Percentiles rank a stretch among this genome's conserved stretches.
Evolutionary conservation across 78 protist species (phyloP).

Genomic region (Guillardia theta): DNA sequence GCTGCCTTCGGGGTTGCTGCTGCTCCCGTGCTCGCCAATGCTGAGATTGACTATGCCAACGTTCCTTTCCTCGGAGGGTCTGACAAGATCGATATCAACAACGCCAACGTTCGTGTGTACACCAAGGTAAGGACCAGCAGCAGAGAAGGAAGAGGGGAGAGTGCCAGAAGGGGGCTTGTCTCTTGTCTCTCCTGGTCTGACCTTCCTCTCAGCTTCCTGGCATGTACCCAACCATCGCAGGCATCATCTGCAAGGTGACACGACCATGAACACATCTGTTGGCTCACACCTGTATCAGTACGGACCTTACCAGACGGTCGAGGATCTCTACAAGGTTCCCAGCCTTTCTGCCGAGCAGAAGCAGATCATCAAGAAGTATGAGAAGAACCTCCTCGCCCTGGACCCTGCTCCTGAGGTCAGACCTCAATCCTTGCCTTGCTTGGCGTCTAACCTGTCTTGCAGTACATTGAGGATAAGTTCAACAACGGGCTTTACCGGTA

Average conservation of each 20-base stretch:
- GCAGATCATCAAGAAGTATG: constrained; percentile 38
- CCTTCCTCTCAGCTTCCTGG: too few relatives aligned
- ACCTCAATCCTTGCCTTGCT: background rate
- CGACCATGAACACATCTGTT: background rate
- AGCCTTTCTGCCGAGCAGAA: background rate
- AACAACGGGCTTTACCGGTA: constrained; percentile 55
- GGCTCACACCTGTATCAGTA: background rate
- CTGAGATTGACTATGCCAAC: constrained; percentile 30
- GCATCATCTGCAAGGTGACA: background rate
- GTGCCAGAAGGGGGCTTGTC: too few relatives aligned
- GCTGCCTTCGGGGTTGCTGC: background rate
- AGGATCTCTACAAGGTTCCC: background rate
- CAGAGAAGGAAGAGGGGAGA: too few relatives aligned
- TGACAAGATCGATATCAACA: constrained; percentile 31
- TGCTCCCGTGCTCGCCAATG: background rate
- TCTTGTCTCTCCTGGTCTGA: too few relatives aligned
- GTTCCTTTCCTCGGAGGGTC: constrained; percentile 39
- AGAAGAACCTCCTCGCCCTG: background rate
- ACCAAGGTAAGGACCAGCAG: too few relatives aligned
- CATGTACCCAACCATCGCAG: constrained; percentile 49
- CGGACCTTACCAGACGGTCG: background rate
- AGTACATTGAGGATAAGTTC: background rate
- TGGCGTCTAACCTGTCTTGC: background rate
- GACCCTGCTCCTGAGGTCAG: constrained; percentile 41
- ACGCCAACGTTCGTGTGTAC: constrained; percentile 54